phyloP scores from a whole-genome alignment of 2,329 filamentous ascomycete species.

The Verticillium dahliae region DNA sequence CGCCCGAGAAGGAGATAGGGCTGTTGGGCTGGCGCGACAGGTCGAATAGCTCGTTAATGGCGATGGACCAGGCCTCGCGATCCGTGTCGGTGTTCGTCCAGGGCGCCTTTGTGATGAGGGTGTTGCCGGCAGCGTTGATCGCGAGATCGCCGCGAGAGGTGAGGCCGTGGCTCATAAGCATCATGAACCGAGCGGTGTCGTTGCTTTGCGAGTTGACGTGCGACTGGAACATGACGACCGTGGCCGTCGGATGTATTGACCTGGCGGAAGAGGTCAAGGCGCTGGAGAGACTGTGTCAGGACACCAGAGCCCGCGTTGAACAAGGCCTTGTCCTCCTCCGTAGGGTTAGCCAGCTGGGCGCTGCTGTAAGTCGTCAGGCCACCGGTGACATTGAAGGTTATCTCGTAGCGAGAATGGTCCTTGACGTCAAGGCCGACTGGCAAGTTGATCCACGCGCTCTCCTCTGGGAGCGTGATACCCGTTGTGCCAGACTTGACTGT shows the following conservation, averaged over 20 bases:
- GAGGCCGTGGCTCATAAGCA: conserved; percentile 17
- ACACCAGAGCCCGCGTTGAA: conserved; percentile 15
- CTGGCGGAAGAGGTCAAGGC: conserved; percentile 16
- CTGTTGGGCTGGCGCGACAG: not conserved
- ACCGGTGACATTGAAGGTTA: conserved; percentile 11
- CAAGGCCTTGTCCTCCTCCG: conserved; percentile 9
- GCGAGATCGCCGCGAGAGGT: conserved; percentile 15
- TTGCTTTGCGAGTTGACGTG: conserved; percentile 12
- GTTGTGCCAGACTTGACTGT: conserved; percentile 35
- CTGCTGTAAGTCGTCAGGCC: conserved; percentile 12
- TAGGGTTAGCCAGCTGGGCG: conserved; percentile 8
- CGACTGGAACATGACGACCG: conserved; percentile 17
- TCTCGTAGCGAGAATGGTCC: conserved; percentile 35
- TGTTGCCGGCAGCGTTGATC: conserved; percentile 15
- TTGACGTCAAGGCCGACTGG: conserved; percentile 53
- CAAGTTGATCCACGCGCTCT: conserved; percentile 47
- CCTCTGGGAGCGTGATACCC: conserved; percentile 39
- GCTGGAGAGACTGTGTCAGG: conserved; percentile 15
- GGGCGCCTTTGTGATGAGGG: conserved; percentile 13
- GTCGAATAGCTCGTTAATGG: conserved; percentile 9
- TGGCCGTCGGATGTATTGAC: conserved; percentile 14
- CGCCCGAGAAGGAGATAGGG: conserved; percentile 6
- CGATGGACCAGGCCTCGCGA: conserved; percentile 8
- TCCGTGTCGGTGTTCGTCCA: conserved; percentile 16
- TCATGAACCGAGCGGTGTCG: conserved; percentile 12